Conservation (phyloP, 352 stramenopile genomes). For the Phytophthora crassamura region DNA sequence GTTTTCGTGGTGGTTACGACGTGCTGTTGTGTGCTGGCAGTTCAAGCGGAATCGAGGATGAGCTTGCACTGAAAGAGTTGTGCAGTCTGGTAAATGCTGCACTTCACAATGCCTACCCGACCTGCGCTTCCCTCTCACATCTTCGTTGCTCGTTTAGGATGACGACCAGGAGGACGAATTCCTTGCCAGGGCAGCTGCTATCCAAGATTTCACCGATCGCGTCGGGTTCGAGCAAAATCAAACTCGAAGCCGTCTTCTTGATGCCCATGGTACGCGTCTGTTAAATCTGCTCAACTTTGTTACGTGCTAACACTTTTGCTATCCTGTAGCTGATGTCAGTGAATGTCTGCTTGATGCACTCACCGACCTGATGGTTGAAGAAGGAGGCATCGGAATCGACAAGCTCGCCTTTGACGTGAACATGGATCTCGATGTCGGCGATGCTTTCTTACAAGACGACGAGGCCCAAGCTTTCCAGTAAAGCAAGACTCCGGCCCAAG, state of each 20-base stretch:
- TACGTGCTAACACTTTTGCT: slow-evolving; percentile 14
- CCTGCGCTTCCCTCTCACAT: background rate
- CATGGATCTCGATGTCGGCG: slow-evolving; percentile 33
- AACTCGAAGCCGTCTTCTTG: slow-evolving; percentile 36
- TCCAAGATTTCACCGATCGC: slow-evolving; percentile 36
- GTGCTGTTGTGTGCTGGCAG: background rate
- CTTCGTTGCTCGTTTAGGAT: slow-evolving; percentile 23
- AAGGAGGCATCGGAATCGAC: slow-evolving; percentile 49
- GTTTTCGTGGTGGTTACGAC: background rate
- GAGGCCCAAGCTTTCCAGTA: slow-evolving; percentile 25
- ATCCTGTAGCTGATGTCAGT: slow-evolving; percentile 43
- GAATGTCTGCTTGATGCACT: slow-evolving; percentile 52
- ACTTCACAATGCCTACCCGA: background rate
- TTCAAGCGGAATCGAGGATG: slow-evolving; percentile 25
- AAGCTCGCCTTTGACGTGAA: slow-evolving; percentile 43
- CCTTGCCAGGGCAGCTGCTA: slow-evolving; percentile 16
- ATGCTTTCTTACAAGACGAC: slow-evolving; percentile 30
- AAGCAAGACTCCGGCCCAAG: background rate
- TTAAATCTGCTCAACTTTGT: slow-evolving; percentile 1
- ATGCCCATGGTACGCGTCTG: slow-evolving; percentile 39
- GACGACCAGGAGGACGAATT: slow-evolving; percentile 44
- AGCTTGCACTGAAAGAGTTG: slow-evolving; percentile 25
- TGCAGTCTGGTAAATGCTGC: slow-evolving; percentile 28
- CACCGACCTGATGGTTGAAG: slow-evolving; percentile 50
- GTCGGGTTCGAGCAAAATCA: slow-evolving; percentile 34